Evolutionary conservation across 306 rosid genomes (phyloP).

Genomic region (Delonix regia): DNA sequence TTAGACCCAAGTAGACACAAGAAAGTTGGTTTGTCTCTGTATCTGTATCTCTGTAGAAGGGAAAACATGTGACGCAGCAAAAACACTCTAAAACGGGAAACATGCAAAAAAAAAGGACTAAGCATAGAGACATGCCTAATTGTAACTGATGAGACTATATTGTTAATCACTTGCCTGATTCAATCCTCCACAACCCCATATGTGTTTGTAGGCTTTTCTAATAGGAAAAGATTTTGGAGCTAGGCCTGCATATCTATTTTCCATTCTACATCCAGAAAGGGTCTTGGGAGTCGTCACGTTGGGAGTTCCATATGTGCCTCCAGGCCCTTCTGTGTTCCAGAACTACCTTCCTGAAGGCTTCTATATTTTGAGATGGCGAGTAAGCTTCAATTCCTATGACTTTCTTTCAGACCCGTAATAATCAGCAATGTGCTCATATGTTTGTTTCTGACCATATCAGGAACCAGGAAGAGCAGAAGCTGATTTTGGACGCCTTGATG

Average conservation of each 20-base stretch:
- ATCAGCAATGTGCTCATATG: background rate
- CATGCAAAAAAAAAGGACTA: too few relatives aligned
- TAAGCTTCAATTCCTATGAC: constrained; percentile 18
- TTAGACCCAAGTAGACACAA: background rate
- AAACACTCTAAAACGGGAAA: too few relatives aligned
- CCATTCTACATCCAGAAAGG: constrained; percentile 69
- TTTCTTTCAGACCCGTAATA: background rate
- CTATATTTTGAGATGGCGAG: constrained; percentile 80
- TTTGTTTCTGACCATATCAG: constrained; percentile 39
- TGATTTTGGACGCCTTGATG: constrained; percentile 78
- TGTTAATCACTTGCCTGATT: background rate
- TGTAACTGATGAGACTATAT: background rate
- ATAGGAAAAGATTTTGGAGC: constrained; percentile 83
- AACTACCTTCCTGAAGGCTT: constrained; percentile 69
- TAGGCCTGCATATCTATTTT: constrained; percentile 53
- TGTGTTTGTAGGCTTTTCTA: constrained; percentile 52
- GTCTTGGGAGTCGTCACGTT: constrained; percentile 70
- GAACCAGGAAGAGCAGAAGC: constrained; percentile 85
- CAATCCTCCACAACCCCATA: background rate
- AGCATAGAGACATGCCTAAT: background rate
- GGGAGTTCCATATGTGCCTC: constrained; percentile 68
- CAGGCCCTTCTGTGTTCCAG: constrained; percentile 29
- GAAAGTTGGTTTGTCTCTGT: background rate
- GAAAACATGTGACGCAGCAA: too few relatives aligned
- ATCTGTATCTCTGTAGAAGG: too few relatives aligned